Conservation (phyloP, 1,284 basidiomycete species). For the Puccinia sorghi region DNA sequence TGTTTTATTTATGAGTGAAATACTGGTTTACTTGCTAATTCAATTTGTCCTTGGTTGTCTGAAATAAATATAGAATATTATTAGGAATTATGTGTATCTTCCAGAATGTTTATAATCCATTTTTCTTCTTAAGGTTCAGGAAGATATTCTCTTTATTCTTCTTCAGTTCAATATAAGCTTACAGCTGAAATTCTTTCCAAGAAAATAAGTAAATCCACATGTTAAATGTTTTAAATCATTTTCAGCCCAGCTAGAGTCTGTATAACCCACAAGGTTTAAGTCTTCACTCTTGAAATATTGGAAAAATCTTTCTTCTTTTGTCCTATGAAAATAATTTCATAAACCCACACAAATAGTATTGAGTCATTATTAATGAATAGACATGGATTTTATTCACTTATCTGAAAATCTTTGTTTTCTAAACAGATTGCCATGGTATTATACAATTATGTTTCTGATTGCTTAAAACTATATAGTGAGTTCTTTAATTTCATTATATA, state of each 20-base stretch:
- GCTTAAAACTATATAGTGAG: constrained; percentile 46
- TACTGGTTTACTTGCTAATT: constrained; percentile 37
- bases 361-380: constrained; percentile 19
- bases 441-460: constrained; percentile 46
- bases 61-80: background rate
- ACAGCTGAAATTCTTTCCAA: too few relatives aligned
- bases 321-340: too few relatives aligned
- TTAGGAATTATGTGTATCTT: too few relatives aligned
- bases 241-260: constrained; percentile 35
- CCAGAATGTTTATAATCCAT: too few relatives aligned
- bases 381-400: constrained; percentile 40
- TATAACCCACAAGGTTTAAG: constrained; percentile 1
- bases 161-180: too few relatives aligned
- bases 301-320: background rate
- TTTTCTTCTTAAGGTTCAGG: too few relatives aligned
- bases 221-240: constrained; percentile 1
- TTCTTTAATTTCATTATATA: background rate
- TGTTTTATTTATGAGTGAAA: constrained; percentile 44
- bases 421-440: constrained; percentile 33
- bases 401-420: constrained; percentile 37
- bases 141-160: too few relatives aligned
- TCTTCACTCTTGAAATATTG: background rate
- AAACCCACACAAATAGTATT: too few relatives aligned
- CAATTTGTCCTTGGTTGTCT: constrained; percentile 34
- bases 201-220: background rate